Conservation (phyloP, 1,139 yeast species). For the Tardiomyces blankii region DNA sequence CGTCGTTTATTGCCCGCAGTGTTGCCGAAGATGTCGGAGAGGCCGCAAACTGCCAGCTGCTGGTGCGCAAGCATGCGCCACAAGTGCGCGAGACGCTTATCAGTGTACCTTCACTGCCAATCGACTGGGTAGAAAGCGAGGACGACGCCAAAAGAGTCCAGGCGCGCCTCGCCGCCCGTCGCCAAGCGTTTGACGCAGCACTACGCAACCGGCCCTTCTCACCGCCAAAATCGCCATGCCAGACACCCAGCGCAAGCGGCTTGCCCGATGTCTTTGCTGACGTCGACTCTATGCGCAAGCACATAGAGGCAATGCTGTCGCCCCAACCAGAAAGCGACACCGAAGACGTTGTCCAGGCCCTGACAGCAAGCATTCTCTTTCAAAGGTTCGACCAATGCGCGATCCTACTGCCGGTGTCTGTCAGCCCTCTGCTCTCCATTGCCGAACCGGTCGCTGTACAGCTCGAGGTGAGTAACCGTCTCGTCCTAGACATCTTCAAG, state of each 20-base stretch:
- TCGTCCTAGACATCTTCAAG: constrained; percentile 9
- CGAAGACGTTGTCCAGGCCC: background rate
- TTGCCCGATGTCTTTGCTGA: constrained; percentile 3
- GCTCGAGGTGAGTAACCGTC: constrained; percentile 10
- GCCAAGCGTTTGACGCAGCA: background rate
- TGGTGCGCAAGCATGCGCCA: background rate
- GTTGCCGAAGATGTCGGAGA: constrained; percentile 14
- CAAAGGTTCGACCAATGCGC: background rate
- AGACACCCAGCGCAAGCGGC: no score
- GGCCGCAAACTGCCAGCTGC: constrained; percentile 10
- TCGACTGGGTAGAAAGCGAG: background rate
- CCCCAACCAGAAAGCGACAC: background rate
- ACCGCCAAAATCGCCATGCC: no score
- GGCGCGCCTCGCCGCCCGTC: background rate
- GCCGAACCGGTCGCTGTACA: constrained; percentile 5
- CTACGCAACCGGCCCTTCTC: no score
- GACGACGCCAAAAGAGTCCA: background rate
- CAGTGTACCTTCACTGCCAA: background rate
- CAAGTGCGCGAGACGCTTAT: background rate
- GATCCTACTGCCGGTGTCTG: background rate
- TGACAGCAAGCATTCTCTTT: background rate
- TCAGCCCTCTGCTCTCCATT: background rate
- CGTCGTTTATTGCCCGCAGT: constrained; percentile 12
- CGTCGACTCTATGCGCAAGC: constrained; percentile 5
- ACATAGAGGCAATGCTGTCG: constrained; percentile 2